These are phyloP conservation scores for Pythium rhizo-oryzae DNA, from an alignment of 352 stramenopile species.

Conservation along the genomic window DNA sequence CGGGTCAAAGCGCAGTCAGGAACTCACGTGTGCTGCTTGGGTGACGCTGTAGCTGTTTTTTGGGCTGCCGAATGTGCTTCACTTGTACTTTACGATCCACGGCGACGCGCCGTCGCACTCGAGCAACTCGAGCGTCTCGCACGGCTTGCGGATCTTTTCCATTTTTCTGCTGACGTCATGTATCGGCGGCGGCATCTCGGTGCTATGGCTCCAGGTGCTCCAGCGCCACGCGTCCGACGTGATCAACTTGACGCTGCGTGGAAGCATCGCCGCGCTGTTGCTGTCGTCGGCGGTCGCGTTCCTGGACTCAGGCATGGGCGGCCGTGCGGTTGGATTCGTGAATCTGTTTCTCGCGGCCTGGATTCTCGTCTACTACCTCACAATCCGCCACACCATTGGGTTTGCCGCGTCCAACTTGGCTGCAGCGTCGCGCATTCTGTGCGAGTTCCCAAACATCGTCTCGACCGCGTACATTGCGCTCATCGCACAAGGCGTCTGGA, in stretches of 20 bases:
- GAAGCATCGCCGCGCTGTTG: constrained; percentile 59
- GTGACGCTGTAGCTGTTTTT: constrained; percentile 51
- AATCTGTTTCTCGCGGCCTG: constrained; percentile 78
- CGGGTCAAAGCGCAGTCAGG: too few species aligned
- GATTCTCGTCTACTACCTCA: constrained; percentile 69
- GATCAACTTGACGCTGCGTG: constrained; percentile 72
- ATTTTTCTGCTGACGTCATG: constrained; percentile 69
- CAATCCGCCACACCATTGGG: constrained; percentile 62
- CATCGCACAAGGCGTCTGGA: constrained; percentile 65
- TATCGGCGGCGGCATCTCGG: constrained; percentile 68
- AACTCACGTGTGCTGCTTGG: constrained; percentile 3
- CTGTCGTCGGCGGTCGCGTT: constrained; percentile 59
- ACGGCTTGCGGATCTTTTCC: constrained; percentile 73
- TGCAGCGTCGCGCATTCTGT: constrained; percentile 68
- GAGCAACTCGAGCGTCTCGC: constrained; percentile 40
- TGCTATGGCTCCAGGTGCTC: constrained; percentile 76
- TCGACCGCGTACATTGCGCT: constrained; percentile 69
- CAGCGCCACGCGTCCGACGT: constrained; percentile 70
- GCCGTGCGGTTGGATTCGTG: constrained; percentile 81
- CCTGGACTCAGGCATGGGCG: constrained; percentile 67
- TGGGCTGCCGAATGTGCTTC: constrained; percentile 72
- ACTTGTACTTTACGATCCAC: constrained; percentile 83
- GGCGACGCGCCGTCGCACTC: constrained; percentile 36
- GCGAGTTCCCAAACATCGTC: constrained; percentile 75
- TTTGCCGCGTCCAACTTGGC: constrained; percentile 84